Evolutionary conservation across 148 eudicot genomes (phyloP), one percentile per base, ranked within the genome.

Genomic region (Arbutus unedo): DNA sequence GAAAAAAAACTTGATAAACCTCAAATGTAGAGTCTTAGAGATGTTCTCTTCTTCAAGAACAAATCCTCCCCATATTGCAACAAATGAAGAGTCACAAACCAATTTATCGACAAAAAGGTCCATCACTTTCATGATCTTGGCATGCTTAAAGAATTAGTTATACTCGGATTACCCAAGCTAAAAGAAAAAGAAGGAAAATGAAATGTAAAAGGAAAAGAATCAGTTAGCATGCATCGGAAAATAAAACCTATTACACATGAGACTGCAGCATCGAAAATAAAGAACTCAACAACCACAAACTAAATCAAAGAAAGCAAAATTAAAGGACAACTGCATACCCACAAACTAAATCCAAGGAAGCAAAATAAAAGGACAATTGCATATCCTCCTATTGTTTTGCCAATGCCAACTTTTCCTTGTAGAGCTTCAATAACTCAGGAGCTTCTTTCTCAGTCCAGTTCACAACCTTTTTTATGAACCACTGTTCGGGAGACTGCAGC

Each of bases 341-440:
- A 14, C 7, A 7, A 51, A 2, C 14, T 43, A 54, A 31, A 25
- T 10, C 2, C 0, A 18, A 57, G 23, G 62, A 57, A 57, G 23
- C 62, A n/a, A 57, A 18, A 57, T 57, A 57, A 57, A 7, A 57
- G 7, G 62, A 57, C 64, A 18, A 76, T 6, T 18, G 5, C 59
- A 5, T 4, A 51, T 49, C 77, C 59, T 76, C 59, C 50, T 18
- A 53, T 67, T n/a, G 49, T 55, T 31, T 47, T 8, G 74, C 51
- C 15, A 49, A 25, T 60, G 18, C 67, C 85, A 60, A 50, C 21
- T 78, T 71, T 21, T 68, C 47, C 43, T 84, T 21, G 57, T 80
- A 74, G 11, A 84, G 66, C 6, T 81, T 81, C 79, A 85, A 81
- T n/a, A 85, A 64, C 57, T 18, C 83, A 54, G 81, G 83, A 53